Conservation (phyloP, 2,329 filamentous ascomycete genomes). For the Colletotrichum liriopes region DNA sequence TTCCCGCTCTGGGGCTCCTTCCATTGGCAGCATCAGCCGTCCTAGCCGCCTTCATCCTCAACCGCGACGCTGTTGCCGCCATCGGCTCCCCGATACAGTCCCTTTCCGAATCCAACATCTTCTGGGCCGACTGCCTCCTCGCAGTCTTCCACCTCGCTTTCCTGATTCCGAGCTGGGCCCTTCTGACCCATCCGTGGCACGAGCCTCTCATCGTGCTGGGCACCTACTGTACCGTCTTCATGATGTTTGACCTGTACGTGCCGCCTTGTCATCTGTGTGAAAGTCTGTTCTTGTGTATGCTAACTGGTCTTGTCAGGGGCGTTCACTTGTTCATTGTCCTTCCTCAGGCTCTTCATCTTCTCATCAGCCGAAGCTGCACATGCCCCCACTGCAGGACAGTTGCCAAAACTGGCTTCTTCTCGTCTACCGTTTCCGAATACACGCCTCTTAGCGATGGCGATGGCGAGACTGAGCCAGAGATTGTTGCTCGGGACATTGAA, state of each 20-base stretch:
- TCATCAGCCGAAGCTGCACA: conserved; percentile 21
- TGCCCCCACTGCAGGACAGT: conserved; percentile 33
- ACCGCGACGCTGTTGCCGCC: conserved; percentile 43
- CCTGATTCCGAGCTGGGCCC: conserved; percentile 43
- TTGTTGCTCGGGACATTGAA: conserved; percentile 11
- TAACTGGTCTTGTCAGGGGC: conserved; percentile 1
- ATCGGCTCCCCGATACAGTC: conserved; percentile 44
- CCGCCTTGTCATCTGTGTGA: not conserved
- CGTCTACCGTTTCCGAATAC: conserved; percentile 30
- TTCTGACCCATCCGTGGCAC: conserved; percentile 12
- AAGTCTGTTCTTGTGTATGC: not conserved
- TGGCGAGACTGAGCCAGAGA: conserved; percentile 13
- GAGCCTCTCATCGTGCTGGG: conserved; percentile 39
- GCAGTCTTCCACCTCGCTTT: conserved; percentile 36
- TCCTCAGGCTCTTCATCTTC: conserved; percentile 22
- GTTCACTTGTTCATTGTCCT: conserved; percentile 52
- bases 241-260: conserved; percentile 44
- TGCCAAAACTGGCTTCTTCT: conserved; percentile 14
- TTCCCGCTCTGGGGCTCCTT: conserved; percentile 44
- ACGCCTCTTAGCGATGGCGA: conserved; percentile 30
- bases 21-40: conserved; percentile 42
- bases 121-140: conserved; percentile 40
- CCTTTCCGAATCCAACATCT: conserved; percentile 41
- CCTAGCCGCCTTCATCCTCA: conserved; percentile 35
- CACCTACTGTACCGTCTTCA: conserved; percentile 43